Evolutionary conservation across 148 eudicot species (phyloP).

Genomic region (Chenopodium album): DNA sequence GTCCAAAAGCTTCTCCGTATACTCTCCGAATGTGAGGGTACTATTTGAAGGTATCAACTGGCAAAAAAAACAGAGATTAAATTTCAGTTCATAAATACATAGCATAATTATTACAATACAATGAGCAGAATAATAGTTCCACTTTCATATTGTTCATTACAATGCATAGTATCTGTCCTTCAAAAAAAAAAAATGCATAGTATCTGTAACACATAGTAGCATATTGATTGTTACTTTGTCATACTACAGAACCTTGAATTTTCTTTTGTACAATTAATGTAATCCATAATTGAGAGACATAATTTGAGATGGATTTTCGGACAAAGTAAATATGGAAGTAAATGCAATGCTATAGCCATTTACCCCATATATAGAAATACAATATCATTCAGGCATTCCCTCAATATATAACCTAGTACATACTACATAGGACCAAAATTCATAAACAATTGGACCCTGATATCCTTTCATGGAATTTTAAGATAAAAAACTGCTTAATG

Average conservation of each 20-base stretch:
- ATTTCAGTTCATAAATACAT: neutral
- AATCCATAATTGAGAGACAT: neutral
- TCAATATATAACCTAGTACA: neutral
- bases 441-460: neutral
- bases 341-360: no score
- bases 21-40: constrained; percentile 85
- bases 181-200: no score
- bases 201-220: neutral
- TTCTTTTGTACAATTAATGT: neutral
- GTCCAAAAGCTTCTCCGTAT: constrained; percentile 87
- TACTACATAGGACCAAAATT: neutral
- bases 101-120: constrained; percentile 1
- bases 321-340: no score
- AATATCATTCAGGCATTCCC: no score
- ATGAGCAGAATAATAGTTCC: neutral
- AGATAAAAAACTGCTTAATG: neutral
- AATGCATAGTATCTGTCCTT: no score
- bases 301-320: no score
- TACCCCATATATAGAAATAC: no score
- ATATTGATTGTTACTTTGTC: neutral
- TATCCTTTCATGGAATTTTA: neutral
- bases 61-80: neutral
- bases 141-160: neutral
- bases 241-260: neutral
- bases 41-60: constrained; percentile 69